Base-by-base conservation (phyloP, 306 rosid genomes). In the Boehmeria nivea region DNA sequence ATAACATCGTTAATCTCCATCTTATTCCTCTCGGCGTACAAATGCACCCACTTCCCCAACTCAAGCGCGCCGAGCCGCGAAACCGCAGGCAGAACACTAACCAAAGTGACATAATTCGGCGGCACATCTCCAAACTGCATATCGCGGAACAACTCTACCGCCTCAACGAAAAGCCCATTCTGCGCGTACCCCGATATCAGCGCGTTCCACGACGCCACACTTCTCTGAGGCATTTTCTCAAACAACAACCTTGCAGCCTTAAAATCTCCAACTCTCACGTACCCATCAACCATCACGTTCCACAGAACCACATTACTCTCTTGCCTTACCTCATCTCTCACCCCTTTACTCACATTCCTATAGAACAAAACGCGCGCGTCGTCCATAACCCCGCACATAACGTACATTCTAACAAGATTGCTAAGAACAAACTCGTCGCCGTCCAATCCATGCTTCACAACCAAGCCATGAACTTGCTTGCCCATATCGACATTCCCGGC, bases 101-200 rank as follows among this genome's bases (percentile, higher is more conserved):
- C 72, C 68, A 82, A 52, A 60, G 96, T 88, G 63, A 84, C 90
- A 51, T 87, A 73, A 68, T 82, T 88, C 12, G 82, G 87, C 6
- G 16, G 11, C 18, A 80, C 53, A 15, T 72, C 72, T 48, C 51
- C 83, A 67, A 64, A 59, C 60, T 75, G 87, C 94, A 82, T 82
- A 63, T 61, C 70, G 43, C 56, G 76, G 52, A 88, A 82, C 69
- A 78, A 55, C n/a, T 76, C 81, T 40, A 82, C 23, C 0, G 89
- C 83, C 64, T 84, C 89, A 72, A 24, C 55, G 53, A 77, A 80
- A 46, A 65, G 37, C 55, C 86, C 85, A 51, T 76, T 77, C 57
- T 88, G 96, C 3, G 87, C 87, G 55, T 77, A 82, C 15, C 85
- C 85, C 15, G 83, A 88, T 40, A 82, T 88, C 79, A 88, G 70